A percentile compares a stretch with the other conserved stretches of the same genome.
These are phyloP conservation scores for Capsicum chinense DNA, from an alignment of 257 asterid genomes.

Conservation along the genomic window DNA sequence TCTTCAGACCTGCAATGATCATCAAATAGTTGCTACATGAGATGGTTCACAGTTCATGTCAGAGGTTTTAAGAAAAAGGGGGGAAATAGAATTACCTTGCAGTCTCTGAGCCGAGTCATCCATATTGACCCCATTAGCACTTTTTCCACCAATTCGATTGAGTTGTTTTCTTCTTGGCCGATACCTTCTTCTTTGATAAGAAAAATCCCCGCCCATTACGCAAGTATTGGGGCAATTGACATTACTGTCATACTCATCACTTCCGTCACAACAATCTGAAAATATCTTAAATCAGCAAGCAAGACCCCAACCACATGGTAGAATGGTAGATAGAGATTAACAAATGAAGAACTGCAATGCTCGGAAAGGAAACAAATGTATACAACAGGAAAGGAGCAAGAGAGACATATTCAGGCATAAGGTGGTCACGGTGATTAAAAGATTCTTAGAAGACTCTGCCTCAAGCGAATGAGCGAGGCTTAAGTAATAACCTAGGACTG, in stretches of 20 bases:
- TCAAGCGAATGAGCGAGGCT: neutral
- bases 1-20: constrained; percentile 66
- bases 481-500: neutral
- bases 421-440: neutral
- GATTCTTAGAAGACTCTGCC: neutral
- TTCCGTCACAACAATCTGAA: constrained; percentile 97
- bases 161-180: constrained; percentile 36
- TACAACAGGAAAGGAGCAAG: neutral
- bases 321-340: constrained; percentile 30
- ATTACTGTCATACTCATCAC: constrained; percentile 87
- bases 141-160: constrained; percentile 42
- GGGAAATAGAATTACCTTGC: constrained; percentile 47
- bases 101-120: constrained; percentile 58
- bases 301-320: constrained; percentile 23
- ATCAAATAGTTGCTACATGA: constrained; percentile 31
- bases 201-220: constrained; percentile 79
- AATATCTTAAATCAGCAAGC: constrained; percentile 33
- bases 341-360: neutral
- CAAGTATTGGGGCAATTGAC: constrained; percentile 73
- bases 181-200: constrained; percentile 51
- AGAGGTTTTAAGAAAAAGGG: neutral
- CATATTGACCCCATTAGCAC: constrained; percentile 45
- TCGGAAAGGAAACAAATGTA: neutral
- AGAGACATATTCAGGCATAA: neutral
- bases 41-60: neutral